Evolutionary conservation across 352 stramenopile genomes (phyloP).

Genomic region (Pythium biforme): DNA sequence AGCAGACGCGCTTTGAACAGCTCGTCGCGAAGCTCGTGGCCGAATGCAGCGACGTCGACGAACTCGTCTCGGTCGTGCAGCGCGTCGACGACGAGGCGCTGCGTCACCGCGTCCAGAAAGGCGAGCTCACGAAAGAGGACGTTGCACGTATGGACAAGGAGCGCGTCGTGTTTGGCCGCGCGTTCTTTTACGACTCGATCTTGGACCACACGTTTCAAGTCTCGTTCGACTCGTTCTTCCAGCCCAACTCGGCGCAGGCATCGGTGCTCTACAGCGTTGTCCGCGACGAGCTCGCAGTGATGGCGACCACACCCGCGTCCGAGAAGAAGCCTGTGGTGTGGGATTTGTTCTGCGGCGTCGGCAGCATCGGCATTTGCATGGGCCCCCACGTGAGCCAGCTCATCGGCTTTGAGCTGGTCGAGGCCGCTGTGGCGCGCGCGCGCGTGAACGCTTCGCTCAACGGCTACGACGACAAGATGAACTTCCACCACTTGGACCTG

Average conservation of each 20-base stretch:
- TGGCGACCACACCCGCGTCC: background rate
- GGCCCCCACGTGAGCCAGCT: conserved; percentile 39
- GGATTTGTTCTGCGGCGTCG: conserved; percentile 81
- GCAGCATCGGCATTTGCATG: conserved; percentile 80
- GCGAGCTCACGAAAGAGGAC: background rate
- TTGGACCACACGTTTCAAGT: conserved; percentile 59
- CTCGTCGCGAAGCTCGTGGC: conserved; percentile 36
- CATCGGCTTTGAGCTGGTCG: conserved; percentile 71
- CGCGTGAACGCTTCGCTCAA: conserved; percentile 58
- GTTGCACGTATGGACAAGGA: conserved; percentile 6
- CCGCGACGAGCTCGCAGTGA: conserved; percentile 32
- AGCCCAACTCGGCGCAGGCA: conserved; percentile 68
- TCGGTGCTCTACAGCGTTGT: conserved; percentile 57
- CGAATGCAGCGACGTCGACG: conserved; percentile 21
- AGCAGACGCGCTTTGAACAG: conserved; percentile 30
- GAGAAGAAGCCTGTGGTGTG: conserved; percentile 53
- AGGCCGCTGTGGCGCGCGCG: conserved; percentile 53
- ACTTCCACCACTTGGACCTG: conserved; percentile 66
- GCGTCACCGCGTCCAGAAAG: conserved; percentile 33
- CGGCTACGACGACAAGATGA: conserved; percentile 54
- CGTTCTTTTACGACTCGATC: conserved; percentile 59
- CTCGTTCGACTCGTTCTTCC: conserved; percentile 78
- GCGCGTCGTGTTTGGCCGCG: conserved; percentile 43
- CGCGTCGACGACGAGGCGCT: conserved; percentile 56
- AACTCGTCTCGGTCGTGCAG: conserved; percentile 64